Base-by-base conservation (phyloP, 2,329 filamentous ascomycete genomes). In the Aspergillus glaucus region DNA sequence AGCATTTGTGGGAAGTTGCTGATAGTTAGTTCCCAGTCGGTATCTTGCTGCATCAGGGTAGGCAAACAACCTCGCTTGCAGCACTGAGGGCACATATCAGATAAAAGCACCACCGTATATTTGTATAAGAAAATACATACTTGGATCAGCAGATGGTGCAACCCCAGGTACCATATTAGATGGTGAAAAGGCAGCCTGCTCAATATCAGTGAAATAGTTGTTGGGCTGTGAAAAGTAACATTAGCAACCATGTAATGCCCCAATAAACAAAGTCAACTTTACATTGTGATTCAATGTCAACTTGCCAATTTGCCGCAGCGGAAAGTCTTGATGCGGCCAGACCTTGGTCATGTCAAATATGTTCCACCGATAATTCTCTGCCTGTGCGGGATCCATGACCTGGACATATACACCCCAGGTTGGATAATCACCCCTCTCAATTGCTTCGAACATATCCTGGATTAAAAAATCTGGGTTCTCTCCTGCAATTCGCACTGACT, bases 281-380 rank as follows among this genome's bases (percentile, higher is more conserved):
- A 85, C 77, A 53, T 87, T 91, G 45, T 79, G 79, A 72, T 91
- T 90, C 12, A 93, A 75, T 60, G 89, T 83, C 0, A 93, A 65
- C 64, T 88, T 80, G 37, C 87, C 88, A 48, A 93, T 87, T 62
- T 88, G 86, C 21, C 84, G 78, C 24, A 91, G 74, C 0, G 87
- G 87, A 0, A 88, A 74, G 0, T 82, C 69, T 12, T 89, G 83
- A 62, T 92, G 86, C 0, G 87, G 86, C 86, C 87, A 92, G 9
- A 91, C 68, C 70, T 92, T 92, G 47, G 88, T 93, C 3, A 87
- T 83, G 57, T 93, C 88, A 4, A 93, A 79, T 37, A 92, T 85
- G 59, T 93, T 88, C 55, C 90, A 90, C 6, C 89, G 86, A 51
- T 90, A 93, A 9, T 85, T 80, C 53, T 91, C 76, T 62, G 89